Conservation (phyloP, 768 basidiomycete species). For the Tubosaeta sp. region DNA sequence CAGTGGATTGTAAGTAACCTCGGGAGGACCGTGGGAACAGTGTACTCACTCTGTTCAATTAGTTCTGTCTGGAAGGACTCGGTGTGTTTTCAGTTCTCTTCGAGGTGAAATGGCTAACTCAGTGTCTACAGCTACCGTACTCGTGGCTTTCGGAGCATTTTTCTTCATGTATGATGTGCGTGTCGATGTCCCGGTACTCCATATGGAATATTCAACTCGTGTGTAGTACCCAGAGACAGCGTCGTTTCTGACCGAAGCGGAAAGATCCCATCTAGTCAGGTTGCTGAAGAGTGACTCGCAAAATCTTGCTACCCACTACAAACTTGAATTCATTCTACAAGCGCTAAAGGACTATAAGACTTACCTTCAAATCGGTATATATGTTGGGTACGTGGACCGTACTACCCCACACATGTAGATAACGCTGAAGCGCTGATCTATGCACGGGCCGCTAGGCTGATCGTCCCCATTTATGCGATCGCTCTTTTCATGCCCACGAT, state of each 20-base stretch:
- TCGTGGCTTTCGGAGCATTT: constrained; percentile 28
- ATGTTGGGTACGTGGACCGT: constrained; percentile 34
- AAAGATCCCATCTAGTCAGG: constrained; percentile 36
- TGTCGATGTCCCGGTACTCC: background rate
- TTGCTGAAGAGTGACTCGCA: constrained; percentile 44
- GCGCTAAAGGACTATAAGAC: constrained; percentile 46
- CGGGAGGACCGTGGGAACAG: background rate
- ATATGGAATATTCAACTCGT: background rate
- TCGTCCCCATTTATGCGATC: constrained; percentile 46
- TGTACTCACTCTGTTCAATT: constrained; percentile 5
- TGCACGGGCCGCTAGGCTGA: constrained; percentile 27
- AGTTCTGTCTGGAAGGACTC: constrained; percentile 32
- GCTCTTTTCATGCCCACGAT: constrained; percentile 51
- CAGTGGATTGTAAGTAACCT: constrained; percentile 33
- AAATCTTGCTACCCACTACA: constrained; percentile 43
- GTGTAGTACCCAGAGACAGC: constrained; percentile 55
- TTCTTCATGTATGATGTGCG: constrained; percentile 54
- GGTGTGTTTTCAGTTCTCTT: constrained; percentile 9
- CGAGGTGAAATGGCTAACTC: background rate
- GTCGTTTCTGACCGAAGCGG: constrained; percentile 45
- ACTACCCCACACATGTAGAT: background rate
- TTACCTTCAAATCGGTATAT: constrained; percentile 32
- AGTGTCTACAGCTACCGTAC: constrained; percentile 15
- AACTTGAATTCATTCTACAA: constrained; percentile 44
- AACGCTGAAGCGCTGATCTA: constrained; percentile 3